phyloP scores from a whole-genome alignment of 495 filamentous ascomycete genomes.

The Poronia punctata region DNA sequence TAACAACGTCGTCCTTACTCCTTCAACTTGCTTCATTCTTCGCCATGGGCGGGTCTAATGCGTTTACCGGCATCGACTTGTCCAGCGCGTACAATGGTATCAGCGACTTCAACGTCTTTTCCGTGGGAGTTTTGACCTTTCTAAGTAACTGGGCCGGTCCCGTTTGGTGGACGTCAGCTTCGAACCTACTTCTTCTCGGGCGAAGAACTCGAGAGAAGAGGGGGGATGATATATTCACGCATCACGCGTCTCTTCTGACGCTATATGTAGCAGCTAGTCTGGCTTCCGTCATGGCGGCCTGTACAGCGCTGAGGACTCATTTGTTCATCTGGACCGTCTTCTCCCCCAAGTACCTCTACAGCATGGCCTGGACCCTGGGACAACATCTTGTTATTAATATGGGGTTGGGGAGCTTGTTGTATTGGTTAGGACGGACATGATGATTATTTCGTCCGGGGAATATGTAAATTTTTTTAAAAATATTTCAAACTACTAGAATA shows the following conservation, averaged over 20 bases:
- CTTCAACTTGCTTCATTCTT: conserved; percentile 79
- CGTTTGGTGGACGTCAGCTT: conserved; percentile 73
- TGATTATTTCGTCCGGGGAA: not conserved
- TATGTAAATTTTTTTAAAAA: not conserved
- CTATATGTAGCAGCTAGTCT: conserved; percentile 54
- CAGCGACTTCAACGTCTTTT: conserved; percentile 54
- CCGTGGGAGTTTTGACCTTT: conserved; percentile 77
- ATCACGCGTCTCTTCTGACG: conserved; percentile 56
- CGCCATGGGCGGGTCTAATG: conserved; percentile 83
- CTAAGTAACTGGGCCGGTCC: conserved; percentile 86
- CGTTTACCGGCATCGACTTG: conserved; percentile 82
- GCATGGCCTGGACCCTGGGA: conserved; percentile 76
- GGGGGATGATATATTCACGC: conserved; percentile 19
- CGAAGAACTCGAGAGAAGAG: not conserved
- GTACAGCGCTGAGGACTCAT: conserved; percentile 75
- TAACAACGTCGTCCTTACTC: conserved; percentile 57
- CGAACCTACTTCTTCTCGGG: conserved; percentile 45
- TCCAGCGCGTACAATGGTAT: conserved; percentile 81
- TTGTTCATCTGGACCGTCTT: conserved; percentile 99
- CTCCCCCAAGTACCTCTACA: conserved; percentile 91
- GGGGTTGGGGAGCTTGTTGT: conserved; percentile 48
- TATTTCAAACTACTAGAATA: too few species aligned
- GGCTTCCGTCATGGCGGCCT: conserved; percentile 78
- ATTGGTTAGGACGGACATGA: conserved; percentile 38
- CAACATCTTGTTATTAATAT: conserved; percentile 71